Evolutionary conservation across 2,329 filamentous ascomycete species (phyloP).

Genomic region (Alternaria sp.): DNA sequence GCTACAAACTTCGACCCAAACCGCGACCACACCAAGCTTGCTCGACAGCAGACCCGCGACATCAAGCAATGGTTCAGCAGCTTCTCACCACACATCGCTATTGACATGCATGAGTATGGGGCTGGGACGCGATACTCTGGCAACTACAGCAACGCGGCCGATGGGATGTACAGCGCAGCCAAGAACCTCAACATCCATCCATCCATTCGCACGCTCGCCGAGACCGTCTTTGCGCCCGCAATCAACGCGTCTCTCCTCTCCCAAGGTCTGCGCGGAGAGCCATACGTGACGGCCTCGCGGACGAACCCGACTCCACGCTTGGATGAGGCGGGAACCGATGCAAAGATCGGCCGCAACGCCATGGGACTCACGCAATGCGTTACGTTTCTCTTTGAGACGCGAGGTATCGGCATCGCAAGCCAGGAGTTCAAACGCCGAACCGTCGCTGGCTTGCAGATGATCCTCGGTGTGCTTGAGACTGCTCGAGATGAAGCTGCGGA

Average conservation of each 20-base stretch:
- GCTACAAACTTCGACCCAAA: conserved; percentile 49
- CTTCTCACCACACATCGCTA: conserved; percentile 42
- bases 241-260: conserved; percentile 38
- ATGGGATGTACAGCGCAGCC: conserved; percentile 45
- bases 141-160: conserved; percentile 43
- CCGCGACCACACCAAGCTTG: conserved; percentile 47
- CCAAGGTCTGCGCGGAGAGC: conserved; percentile 41
- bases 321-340: conserved; percentile 45
- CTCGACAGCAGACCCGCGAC: conserved; percentile 43
- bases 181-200: conserved; percentile 48
- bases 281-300: conserved; percentile 41
- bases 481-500: conserved; percentile 35
- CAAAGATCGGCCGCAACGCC: conserved; percentile 47
- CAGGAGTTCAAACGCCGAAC: conserved; percentile 45
- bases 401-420: conserved; percentile 45
- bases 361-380: conserved; percentile 46
- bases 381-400: conserved; percentile 45
- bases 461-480: conserved; percentile 43
- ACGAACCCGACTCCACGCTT: conserved; percentile 26
- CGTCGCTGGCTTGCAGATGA: conserved; percentile 40
- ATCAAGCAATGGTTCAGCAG: conserved; percentile 41
- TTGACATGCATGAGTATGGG: conserved; percentile 48
- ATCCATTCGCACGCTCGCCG: conserved; percentile 42
- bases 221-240: conserved; percentile 41
- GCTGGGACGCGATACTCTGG: conserved; percentile 33